Base-by-base conservation (phyloP, 2,329 filamentous ascomycete genomes). In the Exophiala spinifera region DNA sequence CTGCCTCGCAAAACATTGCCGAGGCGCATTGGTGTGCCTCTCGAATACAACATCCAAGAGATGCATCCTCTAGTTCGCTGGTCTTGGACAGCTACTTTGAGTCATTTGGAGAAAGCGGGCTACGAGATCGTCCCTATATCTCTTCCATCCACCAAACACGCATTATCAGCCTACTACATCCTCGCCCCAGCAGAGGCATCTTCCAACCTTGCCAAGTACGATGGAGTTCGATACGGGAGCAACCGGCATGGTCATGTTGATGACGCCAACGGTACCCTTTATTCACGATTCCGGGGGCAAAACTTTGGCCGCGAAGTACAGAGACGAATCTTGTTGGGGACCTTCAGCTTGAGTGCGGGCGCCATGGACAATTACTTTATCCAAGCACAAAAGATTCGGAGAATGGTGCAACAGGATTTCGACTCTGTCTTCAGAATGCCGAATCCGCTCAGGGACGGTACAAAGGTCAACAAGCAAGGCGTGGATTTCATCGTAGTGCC, bases 311-410 rank as follows among this genome's bases (percentile, higher is more conserved):
- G 81, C 5, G 94, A 99, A 71, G 92, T 96, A 10, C 85, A 87
- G 66, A 81, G 90, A 49, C 84, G 94, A 36, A 95, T 99, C 55
- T 73, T 99, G 7, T 81, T 99, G 0, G 94, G 94, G 14, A 86
- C 91, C 0, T 97, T 96, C 68, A 91, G 86, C 37, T 79, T 99
- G 49, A 95, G 89, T 71, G 91, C 92, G 0, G 84, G 88, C 57
- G 91, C 91, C 8, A 94, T 95, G 66, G 88, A 96, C 70, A 99
- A 97, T 69, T 96, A 97, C 72, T 99, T 99, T 66, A 82, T 96
- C 59, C 88, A 96, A 69, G 94, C 94, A 43, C 94, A 99, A 72
- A 87, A 86, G 61, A 83, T 96, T 36, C 86, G 94, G 1, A 81
- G 89, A 51, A 76, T 95, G 15, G 89, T 99, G 1, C 87, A 94